A percentile compares a stretch with the other conserved stretches of the same genome.
Evolutionary conservation across 1,284 basidiomycete genomes (phyloP).

Genomic region (Cutaneotrichosporon spelunceum): DNA sequence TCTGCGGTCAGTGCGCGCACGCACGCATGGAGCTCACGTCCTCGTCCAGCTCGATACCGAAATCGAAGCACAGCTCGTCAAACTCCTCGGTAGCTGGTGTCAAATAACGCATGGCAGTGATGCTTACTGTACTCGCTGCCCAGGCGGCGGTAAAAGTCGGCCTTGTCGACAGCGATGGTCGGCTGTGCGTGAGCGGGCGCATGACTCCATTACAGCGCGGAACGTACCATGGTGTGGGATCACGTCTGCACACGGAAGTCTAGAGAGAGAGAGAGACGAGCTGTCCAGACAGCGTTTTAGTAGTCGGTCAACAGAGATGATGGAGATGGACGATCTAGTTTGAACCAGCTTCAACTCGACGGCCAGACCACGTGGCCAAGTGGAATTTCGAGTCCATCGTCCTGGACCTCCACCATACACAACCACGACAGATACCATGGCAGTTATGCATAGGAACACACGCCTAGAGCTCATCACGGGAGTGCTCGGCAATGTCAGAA

Average conservation of each 20-base stretch:
- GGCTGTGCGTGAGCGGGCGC: conserved; percentile 57
- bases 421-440: not conserved
- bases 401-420: not conserved
- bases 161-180: conserved; percentile 92
- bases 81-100: conserved; percentile 83
- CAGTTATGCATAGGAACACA: conserved; percentile 3
- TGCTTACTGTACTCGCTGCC: conserved; percentile 74
- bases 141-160: conserved; percentile 83
- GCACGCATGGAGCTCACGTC: conserved; percentile 62
- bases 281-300: conserved; percentile 6
- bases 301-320: not conserved
- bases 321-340: conserved; percentile 2
- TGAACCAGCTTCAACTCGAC: not conserved
- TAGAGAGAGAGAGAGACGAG: not conserved
- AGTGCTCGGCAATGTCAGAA: conserved; percentile 3
- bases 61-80: conserved; percentile 94
- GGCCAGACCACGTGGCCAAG: not conserved
- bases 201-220: not conserved
- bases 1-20: conserved; percentile 55
- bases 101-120: not conserved
- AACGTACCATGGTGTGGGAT: not conserved
- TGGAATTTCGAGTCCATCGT: conserved; percentile 2
- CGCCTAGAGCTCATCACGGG: conserved; percentile 18
- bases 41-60: conserved; percentile 95
- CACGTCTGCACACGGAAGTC: not conserved